phyloP scores from a whole-genome alignment of 495 filamentous ascomycete genomes.

The Penicillium paradoxum region DNA sequence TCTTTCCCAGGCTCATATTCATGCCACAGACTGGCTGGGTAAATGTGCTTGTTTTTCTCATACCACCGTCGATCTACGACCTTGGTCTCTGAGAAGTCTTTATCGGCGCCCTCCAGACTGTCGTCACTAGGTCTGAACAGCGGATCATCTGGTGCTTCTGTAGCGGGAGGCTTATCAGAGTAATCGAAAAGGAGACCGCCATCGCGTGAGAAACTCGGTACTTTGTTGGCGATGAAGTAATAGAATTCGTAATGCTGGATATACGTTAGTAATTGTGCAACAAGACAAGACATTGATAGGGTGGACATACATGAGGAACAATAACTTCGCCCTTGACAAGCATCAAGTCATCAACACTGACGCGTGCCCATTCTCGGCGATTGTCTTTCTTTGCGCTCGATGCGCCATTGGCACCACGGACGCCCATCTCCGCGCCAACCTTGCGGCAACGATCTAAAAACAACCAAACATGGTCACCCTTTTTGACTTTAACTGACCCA shows the following conservation, averaged over 20 bases:
- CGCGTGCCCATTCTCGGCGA: conserved; percentile 81
- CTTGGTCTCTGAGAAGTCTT: conserved; percentile 83
- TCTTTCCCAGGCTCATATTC: conserved; percentile 88
- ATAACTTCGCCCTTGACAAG: conserved; percentile 89
- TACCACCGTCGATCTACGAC: conserved; percentile 97
- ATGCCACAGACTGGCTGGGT: conserved; percentile 91
- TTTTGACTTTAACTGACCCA: conserved; percentile 77
- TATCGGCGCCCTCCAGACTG: conserved; percentile 67
- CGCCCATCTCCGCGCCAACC: conserved; percentile 76
- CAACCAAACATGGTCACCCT: conserved; percentile 86
- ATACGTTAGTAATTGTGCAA: conserved; percentile 15
- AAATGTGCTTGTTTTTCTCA: conserved; percentile 95
- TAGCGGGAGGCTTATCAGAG: conserved; percentile 49
- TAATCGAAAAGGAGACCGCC: conserved; percentile 70
- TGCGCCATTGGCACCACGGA: conserved; percentile 52
- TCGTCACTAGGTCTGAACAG: conserved; percentile 43
- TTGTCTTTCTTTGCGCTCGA: conserved; percentile 56
- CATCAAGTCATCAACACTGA: conserved; percentile 95
- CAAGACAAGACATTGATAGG: neutral
- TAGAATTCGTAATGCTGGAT: conserved; percentile 91
- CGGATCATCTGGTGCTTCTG: conserved; percentile 36
- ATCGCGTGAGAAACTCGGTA: conserved; percentile 57
- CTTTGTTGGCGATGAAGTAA: conserved; percentile 90
- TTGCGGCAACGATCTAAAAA: conserved; percentile 89
- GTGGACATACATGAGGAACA: conserved; percentile 77